Percentiles rank a stretch among this genome's conserved stretches.
These are phyloP conservation scores for Pseudozyma hubeiensis DNA, from an alignment of 1,284 basidiomycete species.

Conservation along the genomic window DNA sequence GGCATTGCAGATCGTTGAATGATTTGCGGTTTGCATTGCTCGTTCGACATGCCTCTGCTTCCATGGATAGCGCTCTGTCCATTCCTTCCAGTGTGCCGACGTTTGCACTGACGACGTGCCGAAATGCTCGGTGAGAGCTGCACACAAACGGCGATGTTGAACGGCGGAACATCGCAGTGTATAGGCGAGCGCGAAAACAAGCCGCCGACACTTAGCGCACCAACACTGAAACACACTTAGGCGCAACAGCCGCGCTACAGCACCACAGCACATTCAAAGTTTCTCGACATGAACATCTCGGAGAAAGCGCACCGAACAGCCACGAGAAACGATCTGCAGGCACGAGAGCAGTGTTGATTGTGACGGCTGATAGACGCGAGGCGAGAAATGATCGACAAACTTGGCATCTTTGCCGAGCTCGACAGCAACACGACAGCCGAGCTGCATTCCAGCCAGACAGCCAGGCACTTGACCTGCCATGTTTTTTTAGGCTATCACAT, in stretches of 20 bases:
- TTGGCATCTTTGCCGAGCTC: slow-evolving; percentile 31
- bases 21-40: not conserved
- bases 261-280: not conserved
- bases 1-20: no score
- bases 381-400: slow-evolving; percentile 37
- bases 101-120: not conserved
- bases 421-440: slow-evolving; percentile 20
- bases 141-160: slow-evolving; percentile 15
- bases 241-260: slow-evolving; percentile 2
- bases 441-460: slow-evolving; percentile 22
- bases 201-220: no score
- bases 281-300: slow-evolving; percentile 10
- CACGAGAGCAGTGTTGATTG: slow-evolving; percentile 2
- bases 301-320: slow-evolving; percentile 3
- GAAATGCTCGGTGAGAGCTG: slow-evolving; percentile 14
- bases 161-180: slow-evolving; percentile 13
- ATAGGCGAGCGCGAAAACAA: no score
- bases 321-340: not conserved
- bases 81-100: not conserved
- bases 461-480: slow-evolving; percentile 21
- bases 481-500: not conserved
- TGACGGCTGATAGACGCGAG: not conserved
- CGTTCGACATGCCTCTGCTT: slow-evolving; percentile 1
- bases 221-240: not conserved
- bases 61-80: not conserved